Evolutionary conservation across 441 rosid species (phyloP).

Genomic region (Capsella rubella): DNA sequence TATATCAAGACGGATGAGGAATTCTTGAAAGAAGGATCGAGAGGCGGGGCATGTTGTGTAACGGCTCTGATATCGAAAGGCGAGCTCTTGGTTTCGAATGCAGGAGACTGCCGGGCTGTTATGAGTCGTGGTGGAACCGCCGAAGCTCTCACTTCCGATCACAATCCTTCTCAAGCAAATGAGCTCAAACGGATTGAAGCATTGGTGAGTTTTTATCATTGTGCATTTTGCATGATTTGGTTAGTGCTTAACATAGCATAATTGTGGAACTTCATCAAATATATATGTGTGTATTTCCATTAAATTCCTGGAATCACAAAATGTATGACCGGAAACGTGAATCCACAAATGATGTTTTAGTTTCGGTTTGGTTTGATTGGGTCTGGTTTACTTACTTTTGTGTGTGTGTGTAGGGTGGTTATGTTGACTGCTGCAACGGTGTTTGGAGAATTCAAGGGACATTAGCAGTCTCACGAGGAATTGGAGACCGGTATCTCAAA

Average conservation of each 20-base stretch:
- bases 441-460: constrained; percentile 92
- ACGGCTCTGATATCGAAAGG: constrained; percentile 62
- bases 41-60: constrained; percentile 89
- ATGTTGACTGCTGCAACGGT: constrained; percentile 75
- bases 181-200: constrained; percentile 72
- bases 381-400: constrained; percentile 13
- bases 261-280: neutral
- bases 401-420: constrained; percentile 73
- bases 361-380: constrained; percentile 23
- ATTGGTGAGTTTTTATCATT: constrained; percentile 52
- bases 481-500: constrained; percentile 79
- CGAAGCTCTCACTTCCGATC: constrained; percentile 85
- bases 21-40: constrained; percentile 57
- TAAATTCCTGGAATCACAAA: neutral
- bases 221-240: constrained; percentile 9
- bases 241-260: neutral
- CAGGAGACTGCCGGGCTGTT: constrained; percentile 94
- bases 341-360: constrained; percentile 9
- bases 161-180: constrained; percentile 74
- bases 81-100: constrained; percentile 73
- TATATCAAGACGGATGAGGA: constrained; percentile 74
- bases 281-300: neutral
- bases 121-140: constrained; percentile 74
- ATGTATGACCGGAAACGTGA: neutral
- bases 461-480: constrained; percentile 85